These are phyloP conservation scores for Botrytis sinoallii DNA, from an alignment of 2,329 filamentous ascomycete genomes.

Conservation along the genomic window DNA sequence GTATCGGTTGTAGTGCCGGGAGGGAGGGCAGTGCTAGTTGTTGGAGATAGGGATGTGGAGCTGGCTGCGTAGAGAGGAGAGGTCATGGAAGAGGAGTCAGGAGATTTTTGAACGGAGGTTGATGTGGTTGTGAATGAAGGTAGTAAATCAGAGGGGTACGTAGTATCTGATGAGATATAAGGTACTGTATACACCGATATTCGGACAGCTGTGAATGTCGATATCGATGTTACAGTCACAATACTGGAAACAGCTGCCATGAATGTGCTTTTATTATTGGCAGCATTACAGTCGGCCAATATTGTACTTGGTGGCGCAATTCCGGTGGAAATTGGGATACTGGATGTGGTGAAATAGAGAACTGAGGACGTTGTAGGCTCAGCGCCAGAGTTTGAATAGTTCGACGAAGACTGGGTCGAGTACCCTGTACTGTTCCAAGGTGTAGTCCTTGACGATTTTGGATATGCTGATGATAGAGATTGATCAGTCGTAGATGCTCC, in stretches of 20 bases:
- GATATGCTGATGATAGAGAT: background rate
- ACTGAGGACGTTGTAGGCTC: background rate
- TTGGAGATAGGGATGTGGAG: background rate
- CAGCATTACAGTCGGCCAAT: background rate
- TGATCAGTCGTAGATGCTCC: background rate
- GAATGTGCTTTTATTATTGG: background rate
- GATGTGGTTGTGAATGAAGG: background rate
- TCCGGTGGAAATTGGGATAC: background rate
- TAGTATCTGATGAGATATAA: background rate
- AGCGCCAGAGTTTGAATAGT: background rate
- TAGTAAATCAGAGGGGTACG: background rate
- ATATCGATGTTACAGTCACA: background rate
- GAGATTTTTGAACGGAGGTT: background rate
- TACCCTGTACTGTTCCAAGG: background rate
- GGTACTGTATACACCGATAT: background rate
- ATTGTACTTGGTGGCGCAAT: background rate
- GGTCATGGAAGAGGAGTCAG: background rate
- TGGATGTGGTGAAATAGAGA: background rate
- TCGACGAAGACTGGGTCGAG: background rate
- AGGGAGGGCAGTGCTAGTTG: no score
- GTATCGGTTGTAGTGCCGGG: background rate
- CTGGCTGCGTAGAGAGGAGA: background rate
- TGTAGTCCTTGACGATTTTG: background rate
- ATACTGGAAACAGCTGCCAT: background rate
- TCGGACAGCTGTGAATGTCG: constrained; percentile 1